phyloP scores from a whole-genome alignment of 208 protist species.

The Crithidia sp. region DNA sequence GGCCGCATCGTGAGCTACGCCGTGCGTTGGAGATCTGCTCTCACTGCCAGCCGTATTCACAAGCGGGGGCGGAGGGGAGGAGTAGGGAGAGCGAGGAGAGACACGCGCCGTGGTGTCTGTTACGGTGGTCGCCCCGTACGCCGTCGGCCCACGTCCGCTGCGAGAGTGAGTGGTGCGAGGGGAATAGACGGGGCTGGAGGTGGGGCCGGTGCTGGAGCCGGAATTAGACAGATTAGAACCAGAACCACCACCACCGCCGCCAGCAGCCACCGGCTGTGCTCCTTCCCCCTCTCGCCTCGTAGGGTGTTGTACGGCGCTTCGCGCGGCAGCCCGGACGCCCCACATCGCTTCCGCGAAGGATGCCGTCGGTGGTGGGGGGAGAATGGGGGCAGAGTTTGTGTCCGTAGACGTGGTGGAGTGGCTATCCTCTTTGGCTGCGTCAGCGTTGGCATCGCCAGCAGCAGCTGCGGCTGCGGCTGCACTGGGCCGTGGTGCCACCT shows the following conservation, averaged over 20 bases:
- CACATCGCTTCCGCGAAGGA: slow-evolving; percentile 21
- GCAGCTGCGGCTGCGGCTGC: neutral
- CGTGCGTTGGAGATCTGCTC: neutral
- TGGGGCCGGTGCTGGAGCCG: neutral
- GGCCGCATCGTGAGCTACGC: neutral
- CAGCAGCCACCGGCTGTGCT: no score
- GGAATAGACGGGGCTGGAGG: slow-evolving; percentile 13
- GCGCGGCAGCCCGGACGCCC: neutral
- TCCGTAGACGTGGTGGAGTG: slow-evolving; percentile 26
- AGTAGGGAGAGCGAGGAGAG: slow-evolving; percentile 11
- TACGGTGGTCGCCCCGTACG: slow-evolving; percentile 19
- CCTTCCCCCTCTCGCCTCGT: neutral
- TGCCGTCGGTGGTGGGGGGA: slow-evolving; percentile 20
- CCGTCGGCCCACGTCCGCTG: neutral
- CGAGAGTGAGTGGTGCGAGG: slow-evolving; percentile 1
- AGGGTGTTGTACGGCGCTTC: neutral
- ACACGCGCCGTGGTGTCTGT: slow-evolving; percentile 32
- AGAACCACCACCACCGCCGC: neutral
- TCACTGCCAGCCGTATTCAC: neutral
- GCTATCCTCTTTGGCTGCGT: neutral
- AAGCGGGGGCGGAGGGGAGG: neutral
- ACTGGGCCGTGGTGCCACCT: neutral
- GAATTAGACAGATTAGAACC: neutral
- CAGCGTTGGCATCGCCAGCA: no score
- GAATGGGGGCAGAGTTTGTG: slow-evolving; percentile 23